Conservation (phyloP, 768 basidiomycete species). For the Russula olivacea region DNA sequence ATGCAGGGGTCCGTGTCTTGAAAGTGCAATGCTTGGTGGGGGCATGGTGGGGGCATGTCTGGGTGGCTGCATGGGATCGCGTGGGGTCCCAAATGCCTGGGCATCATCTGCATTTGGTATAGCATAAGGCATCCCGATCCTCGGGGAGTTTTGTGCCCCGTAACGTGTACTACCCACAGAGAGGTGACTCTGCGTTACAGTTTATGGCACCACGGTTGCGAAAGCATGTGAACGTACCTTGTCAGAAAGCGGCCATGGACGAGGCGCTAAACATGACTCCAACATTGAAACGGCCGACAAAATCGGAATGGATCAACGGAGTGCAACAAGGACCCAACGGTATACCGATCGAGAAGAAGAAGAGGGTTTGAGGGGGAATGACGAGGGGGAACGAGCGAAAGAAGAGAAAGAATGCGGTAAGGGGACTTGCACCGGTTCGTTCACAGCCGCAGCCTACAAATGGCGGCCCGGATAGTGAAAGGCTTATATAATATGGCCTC, state of each 20-base stretch:
- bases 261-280: background rate
- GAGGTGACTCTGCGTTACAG: background rate
- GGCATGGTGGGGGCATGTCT: background rate
- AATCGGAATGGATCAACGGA: background rate
- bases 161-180: background rate
- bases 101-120: background rate
- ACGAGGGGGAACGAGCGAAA: background rate
- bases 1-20: background rate
- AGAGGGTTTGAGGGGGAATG: background rate
- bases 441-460: constrained; percentile 20
- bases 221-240: background rate
- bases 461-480: background rate
- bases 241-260: background rate
- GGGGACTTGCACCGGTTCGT: constrained; percentile 6
- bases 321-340: background rate
- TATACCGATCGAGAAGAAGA: background rate
- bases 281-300: background rate
- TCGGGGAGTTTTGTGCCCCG: background rate
- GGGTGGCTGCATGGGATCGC: background rate
- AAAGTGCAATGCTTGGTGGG: background rate
- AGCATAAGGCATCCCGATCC: constrained; percentile 6
- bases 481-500: constrained; percentile 1
- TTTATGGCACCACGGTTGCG: background rate
- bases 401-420: background rate
- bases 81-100: background rate